Percentiles rank a stretch among this genome's conserved stretches.
Evolutionary conservation across 306 rosid genomes (phyloP).

Genomic region (Inga leiocalycina): DNA sequence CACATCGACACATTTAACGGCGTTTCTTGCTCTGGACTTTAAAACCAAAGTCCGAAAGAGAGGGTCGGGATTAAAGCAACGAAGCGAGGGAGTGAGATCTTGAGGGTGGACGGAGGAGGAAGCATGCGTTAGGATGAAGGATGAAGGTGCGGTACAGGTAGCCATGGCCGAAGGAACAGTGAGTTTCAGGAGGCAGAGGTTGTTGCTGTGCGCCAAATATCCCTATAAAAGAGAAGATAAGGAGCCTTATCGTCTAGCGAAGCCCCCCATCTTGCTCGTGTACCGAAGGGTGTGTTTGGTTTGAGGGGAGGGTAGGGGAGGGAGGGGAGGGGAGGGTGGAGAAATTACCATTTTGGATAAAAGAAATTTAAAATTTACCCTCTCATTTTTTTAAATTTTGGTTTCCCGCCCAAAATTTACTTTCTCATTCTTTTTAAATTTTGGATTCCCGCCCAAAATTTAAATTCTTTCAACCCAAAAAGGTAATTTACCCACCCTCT

Average conservation of each 20-base stretch:
- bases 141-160: constrained; percentile 58
- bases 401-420: no score
- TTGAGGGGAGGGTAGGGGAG: no score
- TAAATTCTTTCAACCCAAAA: no score
- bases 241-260: constrained; percentile 1
- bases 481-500: no score
- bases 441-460: no score
- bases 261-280: not conserved
- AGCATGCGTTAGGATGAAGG: constrained; percentile 63
- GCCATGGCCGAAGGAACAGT: constrained; percentile 51
- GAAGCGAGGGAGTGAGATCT: constrained; percentile 55
- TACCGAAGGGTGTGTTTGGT: no score
- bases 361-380: no score
- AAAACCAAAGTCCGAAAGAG: constrained; percentile 44
- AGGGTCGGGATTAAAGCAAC: constrained; percentile 55
- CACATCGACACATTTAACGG: constrained; percentile 34
- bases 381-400: no score
- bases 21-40: constrained; percentile 33
- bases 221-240: constrained; percentile 3
- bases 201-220: not conserved
- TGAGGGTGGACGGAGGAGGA: constrained; percentile 53
- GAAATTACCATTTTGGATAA: no score
- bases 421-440: no score
- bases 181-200: constrained; percentile 11
- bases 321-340: no score